Evolutionary conservation across 805 yeast species (phyloP).

Genomic region (Torulaspora quercuum): DNA sequence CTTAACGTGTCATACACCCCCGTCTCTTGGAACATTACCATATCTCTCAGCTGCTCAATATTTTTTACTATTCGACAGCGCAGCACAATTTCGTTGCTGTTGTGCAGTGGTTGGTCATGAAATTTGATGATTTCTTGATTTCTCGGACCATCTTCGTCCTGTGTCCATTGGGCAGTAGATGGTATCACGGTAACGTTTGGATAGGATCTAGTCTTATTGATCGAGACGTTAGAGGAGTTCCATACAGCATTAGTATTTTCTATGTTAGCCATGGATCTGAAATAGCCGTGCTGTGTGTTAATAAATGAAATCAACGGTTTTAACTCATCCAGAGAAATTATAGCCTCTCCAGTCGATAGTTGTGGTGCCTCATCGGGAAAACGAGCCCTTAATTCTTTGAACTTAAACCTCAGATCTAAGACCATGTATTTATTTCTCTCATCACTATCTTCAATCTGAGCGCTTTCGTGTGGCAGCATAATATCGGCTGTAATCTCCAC

Average conservation of each 20-base stretch:
- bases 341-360: constrained; percentile 52
- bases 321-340: constrained; percentile 55
- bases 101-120: constrained; percentile 32
- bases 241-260: constrained; percentile 23
- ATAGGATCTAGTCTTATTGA: constrained; percentile 27
- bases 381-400: constrained; percentile 58
- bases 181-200: constrained; percentile 30
- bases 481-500: constrained; percentile 70
- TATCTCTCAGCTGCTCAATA: constrained; percentile 42
- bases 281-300: constrained; percentile 43
- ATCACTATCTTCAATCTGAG: constrained; percentile 15
- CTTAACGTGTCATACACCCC: constrained; percentile 50
- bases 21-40: constrained; percentile 38
- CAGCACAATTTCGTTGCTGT: constrained; percentile 31
- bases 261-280: constrained; percentile 19
- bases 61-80: constrained; percentile 47
- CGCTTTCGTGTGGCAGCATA: constrained; percentile 57
- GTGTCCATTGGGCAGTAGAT: constrained; percentile 23
- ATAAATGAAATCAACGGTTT: constrained; percentile 60
- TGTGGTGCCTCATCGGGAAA: constrained; percentile 49
- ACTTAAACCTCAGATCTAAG: constrained; percentile 61
- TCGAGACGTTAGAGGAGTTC: constrained; percentile 32
- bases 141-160: constrained; percentile 16
- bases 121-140: constrained; percentile 35
- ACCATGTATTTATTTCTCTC: constrained; percentile 50